Percentiles rank a stretch among this genome's conserved stretches.
phyloP scores from a whole-genome alignment of 345 rosid species.

The Populus davidiana region DNA sequence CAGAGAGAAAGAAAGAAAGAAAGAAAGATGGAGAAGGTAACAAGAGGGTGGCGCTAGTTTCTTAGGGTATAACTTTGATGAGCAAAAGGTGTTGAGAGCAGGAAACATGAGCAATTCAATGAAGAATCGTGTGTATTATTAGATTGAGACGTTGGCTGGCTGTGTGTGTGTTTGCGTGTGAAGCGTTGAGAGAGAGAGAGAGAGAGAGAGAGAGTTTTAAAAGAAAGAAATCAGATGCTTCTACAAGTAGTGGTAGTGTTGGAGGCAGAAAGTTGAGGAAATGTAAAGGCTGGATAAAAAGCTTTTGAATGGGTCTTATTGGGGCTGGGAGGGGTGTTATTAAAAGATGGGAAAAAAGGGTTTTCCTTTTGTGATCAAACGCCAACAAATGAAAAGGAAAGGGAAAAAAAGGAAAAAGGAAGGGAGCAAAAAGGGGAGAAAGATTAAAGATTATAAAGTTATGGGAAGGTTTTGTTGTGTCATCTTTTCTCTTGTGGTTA shows the following conservation, averaged over 20 bases:
- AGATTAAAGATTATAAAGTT: neutral
- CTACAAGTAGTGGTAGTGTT: slow-evolving; percentile 21
- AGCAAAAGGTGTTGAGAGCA: slow-evolving; percentile 29
- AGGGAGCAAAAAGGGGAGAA: neutral
- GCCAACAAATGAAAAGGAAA: neutral
- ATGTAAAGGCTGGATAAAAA: slow-evolving; percentile 1
- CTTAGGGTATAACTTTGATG: slow-evolving; percentile 4
- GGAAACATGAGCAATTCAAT: slow-evolving; percentile 22
- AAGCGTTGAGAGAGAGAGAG: slow-evolving; percentile 5
- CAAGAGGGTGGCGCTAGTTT: slow-evolving; percentile 2
- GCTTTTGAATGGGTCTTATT: slow-evolving; percentile 11
- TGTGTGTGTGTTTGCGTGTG: slow-evolving; percentile 1
- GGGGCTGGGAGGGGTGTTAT: neutral
- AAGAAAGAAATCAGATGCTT: slow-evolving; percentile 28
- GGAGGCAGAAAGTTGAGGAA: slow-evolving; percentile 27
- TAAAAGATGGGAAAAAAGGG: neutral
- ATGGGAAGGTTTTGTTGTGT: slow-evolving; percentile 1
- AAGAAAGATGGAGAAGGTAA: no score
- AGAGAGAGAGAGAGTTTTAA: slow-evolving; percentile 17
- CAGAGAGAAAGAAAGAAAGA: neutral
- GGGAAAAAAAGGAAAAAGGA: neutral
- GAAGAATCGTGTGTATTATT: slow-evolving; percentile 7
- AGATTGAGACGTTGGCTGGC: slow-evolving; percentile 10
- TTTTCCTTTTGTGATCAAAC: slow-evolving; percentile 4
- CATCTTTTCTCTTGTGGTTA: slow-evolving; percentile 21